Percentiles rank a stretch among this genome's conserved stretches.
These are phyloP conservation scores for Coriolopsis trogii DNA, from an alignment of 1,284 basidiomycete species.

Conservation along the genomic window DNA sequence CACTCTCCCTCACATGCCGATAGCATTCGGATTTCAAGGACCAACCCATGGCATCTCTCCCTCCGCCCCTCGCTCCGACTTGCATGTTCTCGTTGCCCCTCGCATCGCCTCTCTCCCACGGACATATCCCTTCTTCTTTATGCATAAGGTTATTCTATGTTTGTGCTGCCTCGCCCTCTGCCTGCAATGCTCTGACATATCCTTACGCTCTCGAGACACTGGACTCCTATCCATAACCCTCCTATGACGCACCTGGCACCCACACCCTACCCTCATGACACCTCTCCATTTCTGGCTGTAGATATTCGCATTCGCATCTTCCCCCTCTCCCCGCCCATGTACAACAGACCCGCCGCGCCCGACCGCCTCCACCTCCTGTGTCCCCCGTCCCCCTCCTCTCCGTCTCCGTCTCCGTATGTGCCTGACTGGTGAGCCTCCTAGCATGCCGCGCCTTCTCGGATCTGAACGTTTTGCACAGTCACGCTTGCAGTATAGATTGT, in stretches of 20 bases:
- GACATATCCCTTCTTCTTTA: slow-evolving; percentile 13
- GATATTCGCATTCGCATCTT: slow-evolving; percentile 15
- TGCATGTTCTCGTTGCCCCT: neutral
- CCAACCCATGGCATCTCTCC: neutral
- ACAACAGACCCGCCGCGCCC: slow-evolving; percentile 4
- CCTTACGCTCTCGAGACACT: slow-evolving; percentile 22
- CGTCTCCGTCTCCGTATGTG: too few relatives aligned
- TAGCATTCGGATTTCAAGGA: neutral
- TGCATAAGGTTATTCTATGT: slow-evolving; percentile 26
- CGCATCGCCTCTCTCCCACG: neutral
- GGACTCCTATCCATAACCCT: neutral
- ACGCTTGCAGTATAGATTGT: slow-evolving; percentile 18
- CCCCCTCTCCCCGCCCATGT: slow-evolving; percentile 3
- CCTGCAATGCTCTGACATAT: slow-evolving; percentile 23
- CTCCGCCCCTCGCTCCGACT: neutral
- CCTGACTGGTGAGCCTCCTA: neutral
- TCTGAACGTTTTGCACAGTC: neutral
- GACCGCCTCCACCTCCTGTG: too few relatives aligned
- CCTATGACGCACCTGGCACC: slow-evolving; percentile 2
- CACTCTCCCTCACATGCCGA: neutral
- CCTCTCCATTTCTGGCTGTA: slow-evolving; percentile 22
- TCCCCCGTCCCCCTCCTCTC: too few relatives aligned
- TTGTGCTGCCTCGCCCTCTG: slow-evolving; percentile 7
- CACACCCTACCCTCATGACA: slow-evolving; percentile 12
- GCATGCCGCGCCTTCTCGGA: neutral